Conservation (phyloP, 495 filamentous ascomycete species). For the Aspergillus olivimuriae region DNA sequence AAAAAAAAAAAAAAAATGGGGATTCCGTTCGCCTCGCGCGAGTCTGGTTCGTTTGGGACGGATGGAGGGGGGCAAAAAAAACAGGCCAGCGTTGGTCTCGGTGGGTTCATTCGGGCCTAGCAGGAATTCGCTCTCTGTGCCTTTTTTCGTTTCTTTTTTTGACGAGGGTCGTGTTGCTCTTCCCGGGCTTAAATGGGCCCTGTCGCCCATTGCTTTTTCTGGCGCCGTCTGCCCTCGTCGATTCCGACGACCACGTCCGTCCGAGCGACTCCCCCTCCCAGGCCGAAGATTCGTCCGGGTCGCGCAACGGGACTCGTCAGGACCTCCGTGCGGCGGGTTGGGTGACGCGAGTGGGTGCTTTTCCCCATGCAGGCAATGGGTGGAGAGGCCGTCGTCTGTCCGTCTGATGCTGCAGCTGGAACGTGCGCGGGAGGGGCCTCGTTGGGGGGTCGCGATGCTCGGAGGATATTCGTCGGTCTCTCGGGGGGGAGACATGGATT, state of each 20-base stretch:
- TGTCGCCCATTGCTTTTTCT: neutral
- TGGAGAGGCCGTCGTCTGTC: slow-evolving; percentile 7
- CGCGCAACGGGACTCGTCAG: slow-evolving; percentile 4
- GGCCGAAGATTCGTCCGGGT: slow-evolving; percentile 16
- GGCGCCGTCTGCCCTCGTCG: neutral
- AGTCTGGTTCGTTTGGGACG: neutral
- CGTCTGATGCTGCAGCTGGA: slow-evolving; percentile 3
- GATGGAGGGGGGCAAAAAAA: neutral
- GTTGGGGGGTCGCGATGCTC: neutral
- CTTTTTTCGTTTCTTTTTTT: no score
- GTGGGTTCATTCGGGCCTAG: no score
- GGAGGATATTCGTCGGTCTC: no score
- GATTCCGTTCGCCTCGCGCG: neutral
- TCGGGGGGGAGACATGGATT: no score
- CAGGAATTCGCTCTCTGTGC: neutral
- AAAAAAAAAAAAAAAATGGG: slow-evolving; percentile 5
- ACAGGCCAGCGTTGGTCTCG: neutral
- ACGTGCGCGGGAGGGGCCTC: neutral
- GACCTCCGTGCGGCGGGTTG: slow-evolving; percentile 10
- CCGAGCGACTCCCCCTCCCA: no score
- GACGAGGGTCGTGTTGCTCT: no score
- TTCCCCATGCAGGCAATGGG: slow-evolving; percentile 17
- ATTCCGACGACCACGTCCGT: neutral
- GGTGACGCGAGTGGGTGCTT: slow-evolving; percentile 4
- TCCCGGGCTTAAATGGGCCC: no score